Evolutionary conservation across 1,284 basidiomycete species (phyloP).

Genomic region (Prillingera fragicola): DNA sequence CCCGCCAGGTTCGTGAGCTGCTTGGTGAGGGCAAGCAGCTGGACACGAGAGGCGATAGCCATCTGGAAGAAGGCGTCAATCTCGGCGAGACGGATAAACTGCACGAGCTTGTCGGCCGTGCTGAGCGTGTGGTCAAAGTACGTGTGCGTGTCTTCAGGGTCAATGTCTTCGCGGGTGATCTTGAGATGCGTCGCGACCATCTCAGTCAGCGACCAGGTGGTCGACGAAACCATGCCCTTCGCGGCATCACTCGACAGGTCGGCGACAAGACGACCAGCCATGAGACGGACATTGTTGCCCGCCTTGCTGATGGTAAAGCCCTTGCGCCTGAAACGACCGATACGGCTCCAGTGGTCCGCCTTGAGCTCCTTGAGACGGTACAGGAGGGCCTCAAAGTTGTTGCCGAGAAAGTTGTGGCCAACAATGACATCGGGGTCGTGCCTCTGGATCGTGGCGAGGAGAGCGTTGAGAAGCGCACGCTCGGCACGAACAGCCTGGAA

Average conservation of each 20-base stretch:
- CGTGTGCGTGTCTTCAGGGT: slow-evolving; percentile 86
- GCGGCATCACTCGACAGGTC: slow-evolving; percentile 92
- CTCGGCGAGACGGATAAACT: slow-evolving; percentile 87
- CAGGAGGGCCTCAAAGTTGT: slow-evolving; percentile 82
- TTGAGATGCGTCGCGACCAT: slow-evolving; percentile 91
- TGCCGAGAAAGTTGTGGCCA: slow-evolving; percentile 92
- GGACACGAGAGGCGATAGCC: slow-evolving; percentile 87
- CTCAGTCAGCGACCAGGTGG: slow-evolving; percentile 96
- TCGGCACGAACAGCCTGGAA: slow-evolving; percentile 78
- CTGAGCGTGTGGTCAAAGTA: slow-evolving; percentile 83
- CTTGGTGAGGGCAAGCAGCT: slow-evolving; percentile 80
- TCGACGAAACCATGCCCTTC: slow-evolving; percentile 92
- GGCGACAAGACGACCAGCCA: slow-evolving; percentile 81
- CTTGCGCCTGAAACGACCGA: slow-evolving; percentile 83
- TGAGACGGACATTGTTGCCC: slow-evolving; percentile 74
- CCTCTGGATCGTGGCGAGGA: slow-evolving; percentile 76
- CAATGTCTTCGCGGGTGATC: slow-evolving; percentile 80
- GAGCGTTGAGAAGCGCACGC: slow-evolving; percentile 73
- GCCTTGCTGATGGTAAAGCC: slow-evolving; percentile 67
- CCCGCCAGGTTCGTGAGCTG: slow-evolving; percentile 97
- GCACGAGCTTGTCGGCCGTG: slow-evolving; percentile 71
- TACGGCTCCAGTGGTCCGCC: slow-evolving; percentile 85
- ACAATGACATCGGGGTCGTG: slow-evolving; percentile 92
- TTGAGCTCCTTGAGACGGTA: slow-evolving; percentile 87
- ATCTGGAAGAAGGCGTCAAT: slow-evolving; percentile 93